Evolutionary conservation across 768 basidiomycete species (phyloP), one percentile per base, ranked within the genome.

Genomic region (Austroboletus festivus): DNA sequence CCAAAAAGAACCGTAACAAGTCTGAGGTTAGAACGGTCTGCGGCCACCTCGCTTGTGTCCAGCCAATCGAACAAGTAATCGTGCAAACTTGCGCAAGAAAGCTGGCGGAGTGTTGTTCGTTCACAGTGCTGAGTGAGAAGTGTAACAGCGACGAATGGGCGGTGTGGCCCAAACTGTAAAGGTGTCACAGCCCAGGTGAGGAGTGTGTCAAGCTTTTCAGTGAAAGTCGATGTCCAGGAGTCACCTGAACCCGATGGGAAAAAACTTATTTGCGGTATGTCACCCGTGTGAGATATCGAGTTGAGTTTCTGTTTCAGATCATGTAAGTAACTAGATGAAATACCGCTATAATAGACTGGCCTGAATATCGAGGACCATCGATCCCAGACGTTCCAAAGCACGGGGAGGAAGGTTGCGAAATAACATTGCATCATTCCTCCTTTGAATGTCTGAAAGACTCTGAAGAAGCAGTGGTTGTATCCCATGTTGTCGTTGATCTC

Each of bases 1-100:
- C 83, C 88, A 46, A 82, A 89, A 7, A 92, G 68, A 15, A 83
- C 68, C 10, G 87, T 76, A 22, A 89, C 76, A n/a, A 78, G 66
- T 24, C 74, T 70, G 4, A 87, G 69, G 56, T 82, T 86, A 6
- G 66, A 67, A 13, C 62, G 47, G 24, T 89, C 79, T 1, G 73
- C 77, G 3, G 83, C 83, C 16, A 80, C 76, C 6, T 81, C 78
- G 10, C 77, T 84, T 1, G 72, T 71, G 59, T 92, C 86, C 22
- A 92, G 68, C 90, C 90, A 93, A 43, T 86, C 81, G 56, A 93
- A 90, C 10, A 93, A 68, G 51, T 81, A 73, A 53, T 90, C 85
- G 53, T 92, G 89, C 7, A 92, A 68, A 47, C 81, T 76, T 47
- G 79, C 78, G 18, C 79, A 75, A 15, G 74, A 70, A n/a, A 75